Evolutionary conservation across 2,329 filamentous ascomycete genomes (phyloP), one percentile per base, ranked within the genome.

Genomic region (Paecilomyces sp.): DNA sequence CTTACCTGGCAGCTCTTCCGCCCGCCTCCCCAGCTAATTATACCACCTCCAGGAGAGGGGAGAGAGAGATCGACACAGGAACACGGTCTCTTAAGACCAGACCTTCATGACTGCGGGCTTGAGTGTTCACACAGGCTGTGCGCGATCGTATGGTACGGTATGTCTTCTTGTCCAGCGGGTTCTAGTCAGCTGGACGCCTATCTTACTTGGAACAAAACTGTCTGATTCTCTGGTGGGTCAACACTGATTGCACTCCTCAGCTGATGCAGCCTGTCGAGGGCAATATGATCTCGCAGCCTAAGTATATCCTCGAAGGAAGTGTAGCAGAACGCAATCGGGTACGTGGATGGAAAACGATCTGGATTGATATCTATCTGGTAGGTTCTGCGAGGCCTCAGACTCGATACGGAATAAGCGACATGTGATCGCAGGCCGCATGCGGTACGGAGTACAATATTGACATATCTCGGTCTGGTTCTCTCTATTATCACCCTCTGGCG

Each of bases 151-250:
- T 47, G 41, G 25, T 6, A 28, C 25, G 25, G 3, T 28, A 28
- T 28, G 25, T 28, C 25, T 47, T 12, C n/a, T 36, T 18, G 15
- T 47, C n/a, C 41, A 47, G 41, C 41, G 18, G 41, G n/a, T 18
- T 47, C 41, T n/a, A 47, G 41, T 47, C 41, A 47, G 41, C 41
- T 47, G 41, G 18, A 47, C n/a, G 41, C 41, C 15, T 47, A 18
- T 47, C 41, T 47, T 22, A 47, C 41, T 57, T 47, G 13, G 53
- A 13, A 47, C 31, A 12, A 18, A 55, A 57, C 41, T 24, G 41
- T 12, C 6, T 33, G 31, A 47, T 47, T 34, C 3, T n/a, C 18
- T 55, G 34, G 66, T 75, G 68, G 41, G 41, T 47, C 41, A 47
- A 47, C 41, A 47, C 41, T 18, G 18, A 47, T 47, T 5, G 41